Base-by-base conservation (phyloP, 805 yeast genomes). In the Jamesozyma spencerorum region DNA sequence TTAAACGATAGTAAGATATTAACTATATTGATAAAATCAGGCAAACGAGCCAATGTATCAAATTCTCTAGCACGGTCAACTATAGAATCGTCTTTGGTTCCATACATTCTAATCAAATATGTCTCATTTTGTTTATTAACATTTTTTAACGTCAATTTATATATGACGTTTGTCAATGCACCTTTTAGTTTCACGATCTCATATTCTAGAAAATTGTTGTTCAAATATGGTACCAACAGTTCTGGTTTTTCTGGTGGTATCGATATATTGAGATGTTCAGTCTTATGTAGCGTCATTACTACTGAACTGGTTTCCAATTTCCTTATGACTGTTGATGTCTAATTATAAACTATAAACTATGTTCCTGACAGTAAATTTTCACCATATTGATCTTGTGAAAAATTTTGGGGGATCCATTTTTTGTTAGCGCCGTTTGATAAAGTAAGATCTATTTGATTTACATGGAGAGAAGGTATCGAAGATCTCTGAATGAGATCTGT, bases 91-190 rank as follows among this genome's bases (percentile, higher is more conserved):
- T 79, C 90, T 54, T 85, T 84, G 34, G 85, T 79, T 14, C 97
- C 97, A 54, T 85, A 88, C 4, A 88, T 75, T 46, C 97, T 66
- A 43, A 88, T 64, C 28, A 88, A 63, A 34, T 87, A 47, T 14
- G 26, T 28, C 13, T 28, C 18, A 24, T 18, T 19, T 13, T 2
- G 13, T 5, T 32, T 34, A n/a, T 28, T 18, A 5, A 24, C 14
- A 13, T 26, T 18, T 8, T 20, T 14, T 62, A 19, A 73, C 58
- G 34, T 77, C 3, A 90, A 71, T 51, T 77, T 77, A 59, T 83
- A 90, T 40, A 88, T 82, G 28, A 87, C 81, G 59, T 88, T 88
- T 18, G 97, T 90, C 50, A 88, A 68, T 0, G 97, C 97, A 11
- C 97, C 97, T 37, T 82, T 75, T 39, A 88, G 81, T 46, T 95